phyloP scores from a whole-genome alignment of 345 rosid species.

The Syzygium jambos region DNA sequence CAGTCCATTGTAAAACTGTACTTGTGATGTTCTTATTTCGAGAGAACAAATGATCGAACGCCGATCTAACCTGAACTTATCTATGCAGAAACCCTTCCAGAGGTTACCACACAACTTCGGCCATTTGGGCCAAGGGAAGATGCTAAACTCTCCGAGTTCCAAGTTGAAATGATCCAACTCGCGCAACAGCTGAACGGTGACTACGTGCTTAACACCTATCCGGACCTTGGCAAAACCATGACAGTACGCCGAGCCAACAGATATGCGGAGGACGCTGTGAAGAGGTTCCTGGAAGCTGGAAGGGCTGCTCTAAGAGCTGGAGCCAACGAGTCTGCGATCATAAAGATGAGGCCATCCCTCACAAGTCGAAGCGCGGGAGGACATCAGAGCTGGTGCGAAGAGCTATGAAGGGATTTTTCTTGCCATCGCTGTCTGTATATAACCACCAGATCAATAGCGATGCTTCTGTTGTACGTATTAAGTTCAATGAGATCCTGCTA shows the following conservation, averaged over 20 bases:
- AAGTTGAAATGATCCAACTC: constrained; percentile 89
- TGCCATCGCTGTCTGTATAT: background rate
- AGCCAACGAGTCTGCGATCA: constrained; percentile 82
- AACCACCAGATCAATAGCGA: background rate
- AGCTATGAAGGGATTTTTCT: background rate
- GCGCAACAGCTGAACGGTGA: constrained; percentile 97
- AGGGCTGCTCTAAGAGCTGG: constrained; percentile 83
- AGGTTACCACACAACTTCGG: constrained; percentile 45
- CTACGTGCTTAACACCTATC: constrained; percentile 68
- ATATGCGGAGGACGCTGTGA: constrained; percentile 85
- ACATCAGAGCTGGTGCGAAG: background rate
- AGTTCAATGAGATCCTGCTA: background rate
- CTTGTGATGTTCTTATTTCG: background rate
- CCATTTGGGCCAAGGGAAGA: constrained; percentile 81
- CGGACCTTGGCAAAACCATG: constrained; percentile 81
- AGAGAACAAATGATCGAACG: background rate
- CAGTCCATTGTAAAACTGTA: background rate
- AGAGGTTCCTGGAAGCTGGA: constrained; percentile 93
- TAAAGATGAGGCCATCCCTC: constrained; percentile 89
- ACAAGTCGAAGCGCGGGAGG: constrained; percentile 32
- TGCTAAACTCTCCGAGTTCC: constrained; percentile 73
- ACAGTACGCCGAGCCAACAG: constrained; percentile 74
- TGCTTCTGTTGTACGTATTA: background rate
- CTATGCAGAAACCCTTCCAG: constrained; percentile 67
- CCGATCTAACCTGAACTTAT: constrained; percentile 1